Evolutionary conservation across 331 rosid genomes (phyloP), one percentile per base, ranked within the genome.

Genomic region (Prunus yedoensis): DNA sequence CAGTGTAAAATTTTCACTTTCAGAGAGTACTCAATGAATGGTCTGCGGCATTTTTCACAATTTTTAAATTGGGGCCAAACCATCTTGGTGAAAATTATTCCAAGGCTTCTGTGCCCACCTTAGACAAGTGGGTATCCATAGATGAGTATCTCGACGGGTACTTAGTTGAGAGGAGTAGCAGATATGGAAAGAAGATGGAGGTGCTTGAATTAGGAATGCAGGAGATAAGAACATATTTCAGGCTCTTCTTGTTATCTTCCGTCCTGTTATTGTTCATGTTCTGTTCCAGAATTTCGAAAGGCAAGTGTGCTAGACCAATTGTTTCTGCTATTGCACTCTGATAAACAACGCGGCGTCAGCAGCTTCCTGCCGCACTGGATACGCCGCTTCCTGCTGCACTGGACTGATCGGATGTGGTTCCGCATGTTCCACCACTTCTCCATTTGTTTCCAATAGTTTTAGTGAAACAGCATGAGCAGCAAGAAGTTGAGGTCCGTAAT

Each of bases 71-170:
- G 90, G 94, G 79, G 32, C 97, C 98, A 8, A 82, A 35, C 68
- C 87, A 79, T 61, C 84, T 92, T 1, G 84, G 85, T 46, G 89
- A 79, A 67, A 67, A 77, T 70, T 52, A 76, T 64, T 51, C 83
- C 53, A 89, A 84, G 80, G 72, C 43, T 23, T 59, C 96, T 13
- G 60, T 66, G 51, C 70, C 85, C 18, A 78, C 84, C 80, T 67
- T 81, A 80, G 94, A 95, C 66, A 92, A 79, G 85, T 80, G 86
- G 89, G 96, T 90, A 38, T 92, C 99, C 1, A 95, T 95, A 25
- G 99, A 95, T 74, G 99, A 95, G 78, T 92, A 95, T 89, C 86
- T 95, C 58, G 96, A 95, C 67, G 99, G 99, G 63, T 92, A 92
- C 85, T 82, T 95, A 80, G 90, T 92, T 82, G 97, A 92, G 84